Conservation (phyloP, 2,329 filamentous ascomycete species). For the Penicillium aurantiogriseum region DNA sequence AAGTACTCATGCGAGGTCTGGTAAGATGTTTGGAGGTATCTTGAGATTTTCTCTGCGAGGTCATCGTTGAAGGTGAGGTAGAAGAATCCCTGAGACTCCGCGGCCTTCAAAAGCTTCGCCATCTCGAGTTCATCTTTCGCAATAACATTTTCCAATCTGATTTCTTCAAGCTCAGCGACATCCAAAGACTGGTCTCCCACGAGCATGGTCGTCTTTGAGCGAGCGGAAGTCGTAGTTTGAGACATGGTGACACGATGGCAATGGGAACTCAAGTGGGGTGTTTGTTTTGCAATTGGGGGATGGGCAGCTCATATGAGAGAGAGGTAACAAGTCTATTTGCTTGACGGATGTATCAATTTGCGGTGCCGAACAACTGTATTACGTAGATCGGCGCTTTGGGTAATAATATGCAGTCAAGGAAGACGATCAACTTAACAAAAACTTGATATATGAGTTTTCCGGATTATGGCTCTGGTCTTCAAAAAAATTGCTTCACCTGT, state of each 20-base stretch:
- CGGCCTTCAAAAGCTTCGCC: constrained; percentile 13
- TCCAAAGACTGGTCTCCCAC: constrained; percentile 8
- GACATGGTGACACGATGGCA: not conserved
- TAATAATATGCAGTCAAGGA: too few relatives aligned
- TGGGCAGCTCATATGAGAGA: not conserved
- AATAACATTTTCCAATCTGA: constrained; percentile 5
- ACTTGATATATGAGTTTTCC: too few relatives aligned
- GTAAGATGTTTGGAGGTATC: constrained; percentile 3
- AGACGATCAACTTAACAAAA: too few relatives aligned
- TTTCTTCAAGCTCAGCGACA: constrained; percentile 1
- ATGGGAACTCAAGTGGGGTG: not conserved
- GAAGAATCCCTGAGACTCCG: constrained; percentile 14
- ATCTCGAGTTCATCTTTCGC: constrained; percentile 11
- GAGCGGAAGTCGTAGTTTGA: constrained; percentile 3
- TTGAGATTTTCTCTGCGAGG: constrained; percentile 3
- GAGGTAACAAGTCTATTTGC: too few relatives aligned
- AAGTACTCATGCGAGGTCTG: constrained; percentile 13
- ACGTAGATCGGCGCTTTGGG: too few relatives aligned
- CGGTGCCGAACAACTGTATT: too few relatives aligned
- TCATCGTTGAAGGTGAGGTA: constrained; percentile 9
- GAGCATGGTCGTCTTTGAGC: not conserved
- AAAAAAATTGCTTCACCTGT: too few relatives aligned
- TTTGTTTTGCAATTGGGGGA: not conserved
- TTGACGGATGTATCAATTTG: too few relatives aligned
- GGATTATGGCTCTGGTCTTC: too few relatives aligned